Conservation (phyloP, 2,329 filamentous ascomycete genomes). For the Grosmannia clavigera region DNA sequence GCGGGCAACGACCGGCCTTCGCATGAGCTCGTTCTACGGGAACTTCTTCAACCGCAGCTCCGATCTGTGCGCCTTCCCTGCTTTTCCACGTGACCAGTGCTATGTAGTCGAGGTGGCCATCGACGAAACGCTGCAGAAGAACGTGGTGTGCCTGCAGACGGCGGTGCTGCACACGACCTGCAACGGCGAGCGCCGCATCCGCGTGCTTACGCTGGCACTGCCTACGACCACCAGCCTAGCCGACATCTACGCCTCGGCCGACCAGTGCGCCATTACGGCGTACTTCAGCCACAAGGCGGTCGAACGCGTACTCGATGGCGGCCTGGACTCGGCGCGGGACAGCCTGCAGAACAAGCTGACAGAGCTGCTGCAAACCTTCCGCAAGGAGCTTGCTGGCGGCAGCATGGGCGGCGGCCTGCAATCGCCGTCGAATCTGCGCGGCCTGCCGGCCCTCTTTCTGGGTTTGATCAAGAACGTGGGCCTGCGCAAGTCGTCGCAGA, state of each 20-base stretch:
- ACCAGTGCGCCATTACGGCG: conserved; percentile 83
- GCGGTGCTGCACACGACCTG: conserved; percentile 95
- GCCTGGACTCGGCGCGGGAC: conserved; percentile 82
- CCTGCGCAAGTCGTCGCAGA: conserved; percentile 83
- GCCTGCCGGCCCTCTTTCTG: conserved; percentile 79
- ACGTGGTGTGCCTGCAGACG: conserved; percentile 82
- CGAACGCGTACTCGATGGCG: conserved; percentile 66
- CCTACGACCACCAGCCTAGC: conserved; percentile 85
- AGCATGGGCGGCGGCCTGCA: conserved; percentile 93
- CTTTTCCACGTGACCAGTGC: conserved; percentile 91
- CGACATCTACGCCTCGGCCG: conserved; percentile 87
- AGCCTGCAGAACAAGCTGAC: conserved; percentile 82
- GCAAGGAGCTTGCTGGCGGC: conserved; percentile 89
- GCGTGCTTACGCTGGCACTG: conserved; percentile 84
- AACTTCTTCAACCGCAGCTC: conserved; percentile 99
- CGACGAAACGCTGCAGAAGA: conserved; percentile 85
- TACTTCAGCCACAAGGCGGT: conserved; percentile 98
- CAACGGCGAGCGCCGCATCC: conserved; percentile 90
- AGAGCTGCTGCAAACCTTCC: conserved; percentile 87
- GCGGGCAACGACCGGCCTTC: conserved; percentile 81
- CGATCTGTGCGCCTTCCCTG: conserved; percentile 93
- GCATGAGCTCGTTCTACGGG: conserved; percentile 97
- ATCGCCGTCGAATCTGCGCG: conserved; percentile 85
- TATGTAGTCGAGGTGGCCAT: conserved; percentile 98
- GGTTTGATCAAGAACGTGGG: conserved; percentile 94